These are phyloP conservation scores for Diplodia corticola DNA, from an alignment of 2,329 filamentous ascomycete genomes.

Conservation along the genomic window DNA sequence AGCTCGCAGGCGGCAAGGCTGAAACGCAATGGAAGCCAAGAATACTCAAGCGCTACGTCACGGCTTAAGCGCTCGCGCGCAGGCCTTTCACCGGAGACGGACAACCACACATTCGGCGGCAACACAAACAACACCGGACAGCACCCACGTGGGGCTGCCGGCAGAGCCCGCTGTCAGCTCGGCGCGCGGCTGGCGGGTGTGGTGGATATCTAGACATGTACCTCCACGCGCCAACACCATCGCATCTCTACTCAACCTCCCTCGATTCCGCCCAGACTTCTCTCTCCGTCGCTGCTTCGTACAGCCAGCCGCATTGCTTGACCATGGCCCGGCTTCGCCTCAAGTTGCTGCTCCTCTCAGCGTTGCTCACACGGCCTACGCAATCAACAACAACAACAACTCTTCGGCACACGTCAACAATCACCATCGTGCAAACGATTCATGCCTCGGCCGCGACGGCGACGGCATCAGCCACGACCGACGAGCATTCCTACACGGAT, in stretches of 20 bases:
- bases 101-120: constrained; percentile 5
- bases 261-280: not conserved
- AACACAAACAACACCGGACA: not conserved
- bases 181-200: not conserved
- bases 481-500: constrained; percentile 42
- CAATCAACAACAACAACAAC: not conserved
- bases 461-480: constrained; percentile 6
- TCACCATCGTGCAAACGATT: not conserved
- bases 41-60: constrained; percentile 11
- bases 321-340: not conserved
- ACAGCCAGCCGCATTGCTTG: too few species aligned
- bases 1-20: not conserved
- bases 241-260: not conserved
- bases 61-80: constrained; percentile 4
- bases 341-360: not conserved
- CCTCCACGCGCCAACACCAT: not conserved
- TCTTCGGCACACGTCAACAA: not conserved
- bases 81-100: not conserved
- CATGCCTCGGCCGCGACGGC: not conserved
- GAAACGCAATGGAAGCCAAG: constrained; percentile 3
- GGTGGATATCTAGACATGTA: not conserved
- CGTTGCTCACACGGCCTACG: not conserved
- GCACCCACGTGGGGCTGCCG: not conserved
- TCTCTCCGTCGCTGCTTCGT: too few species aligned
- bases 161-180: not conserved